These are phyloP conservation scores for Chlamydomonas sphaeroides DNA, from an alignment of 139 green algal species.

Conservation along the genomic window DNA sequence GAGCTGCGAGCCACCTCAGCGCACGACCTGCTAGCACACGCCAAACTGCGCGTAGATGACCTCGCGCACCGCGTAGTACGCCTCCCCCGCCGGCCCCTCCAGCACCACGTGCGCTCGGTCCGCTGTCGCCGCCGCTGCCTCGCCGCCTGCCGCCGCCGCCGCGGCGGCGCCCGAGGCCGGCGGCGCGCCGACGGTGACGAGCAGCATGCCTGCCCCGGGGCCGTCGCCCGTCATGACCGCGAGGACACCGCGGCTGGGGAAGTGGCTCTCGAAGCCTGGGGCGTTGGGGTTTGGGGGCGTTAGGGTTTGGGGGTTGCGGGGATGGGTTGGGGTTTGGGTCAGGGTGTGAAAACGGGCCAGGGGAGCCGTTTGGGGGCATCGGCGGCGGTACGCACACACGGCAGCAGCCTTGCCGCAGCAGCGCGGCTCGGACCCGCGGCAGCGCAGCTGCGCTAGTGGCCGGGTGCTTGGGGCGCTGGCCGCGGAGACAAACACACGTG, in stretches of 20 bases:
- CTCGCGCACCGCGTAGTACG: conserved; percentile 72
- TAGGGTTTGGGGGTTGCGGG: background rate
- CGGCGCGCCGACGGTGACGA: background rate
- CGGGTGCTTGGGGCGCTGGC: too few species aligned
- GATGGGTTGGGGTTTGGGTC: background rate
- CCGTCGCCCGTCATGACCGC: conserved; percentile 29
- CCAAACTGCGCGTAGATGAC: conserved; percentile 82
- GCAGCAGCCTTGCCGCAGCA: too few species aligned
- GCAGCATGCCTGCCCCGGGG: background rate
- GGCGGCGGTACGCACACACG: too few species aligned
- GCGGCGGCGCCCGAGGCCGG: background rate
- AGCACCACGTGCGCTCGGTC: conserved; percentile 61
- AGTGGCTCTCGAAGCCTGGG: conserved; percentile 30
- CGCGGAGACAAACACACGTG: too few species aligned
- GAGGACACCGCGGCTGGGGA: conserved; percentile 25
- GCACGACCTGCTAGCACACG: conserved; percentile 67
- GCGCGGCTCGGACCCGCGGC: too few species aligned
- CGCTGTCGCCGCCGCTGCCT: background rate
- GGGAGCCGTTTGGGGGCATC: too few species aligned
- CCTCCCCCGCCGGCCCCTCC: conserved; percentile 68
- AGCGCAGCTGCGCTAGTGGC: too few species aligned
- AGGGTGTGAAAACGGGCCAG: too few species aligned
- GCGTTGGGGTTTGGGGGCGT: background rate
- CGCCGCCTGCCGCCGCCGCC: background rate
- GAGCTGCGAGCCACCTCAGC: too few species aligned